Percentiles rank a stretch among this genome's conserved stretches.
phyloP scores from a whole-genome alignment of 768 basidiomycete species.

The Dictyophora rubrovolvata region DNA sequence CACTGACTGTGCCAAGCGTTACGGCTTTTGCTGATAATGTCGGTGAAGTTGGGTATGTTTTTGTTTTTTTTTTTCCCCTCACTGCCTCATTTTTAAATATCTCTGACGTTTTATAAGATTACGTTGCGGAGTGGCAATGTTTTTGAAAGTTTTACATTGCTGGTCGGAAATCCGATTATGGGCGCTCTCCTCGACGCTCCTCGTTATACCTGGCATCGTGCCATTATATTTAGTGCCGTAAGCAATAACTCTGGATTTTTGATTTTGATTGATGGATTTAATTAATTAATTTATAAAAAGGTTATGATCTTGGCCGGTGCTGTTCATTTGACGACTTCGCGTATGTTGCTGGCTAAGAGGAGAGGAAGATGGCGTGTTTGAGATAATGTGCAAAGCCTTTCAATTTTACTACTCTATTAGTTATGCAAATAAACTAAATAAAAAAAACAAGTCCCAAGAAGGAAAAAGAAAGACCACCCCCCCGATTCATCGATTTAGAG shows the following conservation, averaged over 20 bases:
- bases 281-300: no score
- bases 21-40: background rate
- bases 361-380: constrained; percentile 2
- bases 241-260: no score
- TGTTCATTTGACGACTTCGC: background rate
- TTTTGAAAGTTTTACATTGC: constrained; percentile 32
- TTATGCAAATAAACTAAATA: no score
- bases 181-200: constrained; percentile 19
- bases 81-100: no score
- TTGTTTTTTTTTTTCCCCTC: background rate
- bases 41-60: constrained; percentile 1
- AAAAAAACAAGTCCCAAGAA: no score
- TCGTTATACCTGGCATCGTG: background rate
- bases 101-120: constrained; percentile 27
- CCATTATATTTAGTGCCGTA: constrained; percentile 2
- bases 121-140: constrained; percentile 38
- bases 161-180: constrained; percentile 43
- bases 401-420: no score
- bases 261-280: no score
- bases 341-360: background rate
- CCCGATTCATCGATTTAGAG: constrained; percentile 4
- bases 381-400: background rate
- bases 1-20: background rate
- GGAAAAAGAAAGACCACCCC: background rate
- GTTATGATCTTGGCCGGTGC: background rate